Evolutionary conservation across 768 basidiomycete species (phyloP).

Genomic region (Kwoniella sp.): DNA sequence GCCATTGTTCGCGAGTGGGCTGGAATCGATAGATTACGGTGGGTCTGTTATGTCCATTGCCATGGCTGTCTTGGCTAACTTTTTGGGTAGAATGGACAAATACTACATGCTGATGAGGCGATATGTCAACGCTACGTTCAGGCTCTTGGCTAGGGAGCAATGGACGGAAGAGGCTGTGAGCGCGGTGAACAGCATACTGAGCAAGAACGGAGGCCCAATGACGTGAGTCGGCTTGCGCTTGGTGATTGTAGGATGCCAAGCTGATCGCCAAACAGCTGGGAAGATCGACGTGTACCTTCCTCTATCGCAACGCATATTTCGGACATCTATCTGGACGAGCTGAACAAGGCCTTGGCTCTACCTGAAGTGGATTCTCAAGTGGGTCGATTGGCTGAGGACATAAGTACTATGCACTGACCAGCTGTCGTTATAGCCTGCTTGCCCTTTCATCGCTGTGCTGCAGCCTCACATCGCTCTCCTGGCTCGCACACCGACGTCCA

Average conservation of each 20-base stretch:
- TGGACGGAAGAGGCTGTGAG: slow-evolving; percentile 63
- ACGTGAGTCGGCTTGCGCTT: slow-evolving; percentile 57
- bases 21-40: slow-evolving; percentile 87
- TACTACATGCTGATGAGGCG: slow-evolving; percentile 91
- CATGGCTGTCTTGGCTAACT: neutral
- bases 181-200: slow-evolving; percentile 68
- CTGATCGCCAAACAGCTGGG: slow-evolving; percentile 54
- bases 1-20: slow-evolving; percentile 87
- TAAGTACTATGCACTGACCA: neutral
- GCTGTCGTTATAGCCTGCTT: slow-evolving; percentile 42
- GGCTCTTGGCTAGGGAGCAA: slow-evolving; percentile 63
- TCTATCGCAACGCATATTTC: slow-evolving; percentile 79
- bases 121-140: slow-evolving; percentile 80
- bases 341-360: slow-evolving; percentile 58
- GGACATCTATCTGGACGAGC: slow-evolving; percentile 85
- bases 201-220: slow-evolving; percentile 68
- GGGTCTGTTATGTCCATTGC: slow-evolving; percentile 32
- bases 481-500: slow-evolving; percentile 61
- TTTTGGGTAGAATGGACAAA: slow-evolving; percentile 98
- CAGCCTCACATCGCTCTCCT: slow-evolving; percentile 69
- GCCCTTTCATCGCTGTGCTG: slow-evolving; percentile 59
- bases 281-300: slow-evolving; percentile 67
- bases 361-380: slow-evolving; percentile 53
- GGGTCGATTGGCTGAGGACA: neutral
- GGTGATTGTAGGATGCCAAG: neutral